Evolutionary conservation across 306 rosid species (phyloP), one percentile per base, ranked within the genome.

Genomic region (Ziziphus jujuba): DNA sequence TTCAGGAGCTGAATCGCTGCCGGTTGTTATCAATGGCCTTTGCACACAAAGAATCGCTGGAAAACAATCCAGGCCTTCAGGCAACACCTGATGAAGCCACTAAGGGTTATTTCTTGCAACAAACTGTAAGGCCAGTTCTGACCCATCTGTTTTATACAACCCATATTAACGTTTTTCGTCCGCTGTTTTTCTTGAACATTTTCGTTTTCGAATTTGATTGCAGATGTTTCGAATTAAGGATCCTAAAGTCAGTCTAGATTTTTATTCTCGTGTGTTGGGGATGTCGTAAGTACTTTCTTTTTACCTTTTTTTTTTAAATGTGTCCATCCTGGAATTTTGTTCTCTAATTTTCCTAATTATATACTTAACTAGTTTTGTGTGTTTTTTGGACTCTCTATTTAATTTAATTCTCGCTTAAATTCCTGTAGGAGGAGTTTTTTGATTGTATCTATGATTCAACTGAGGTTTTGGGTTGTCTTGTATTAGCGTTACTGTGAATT

Each of bases 241-340:
- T 78, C 99, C 99, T 17, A 87, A 88, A 90, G 82, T 67, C 71
- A 90, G 96, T 85, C 97, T 88, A 55, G 95, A 93, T 56, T 93
- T 90, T 68, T 93, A 93, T 68, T 88, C 97, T 57, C 92, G 96
- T 59, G 84, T 93, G 33, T 75, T 93, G 81, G 99, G 99, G 77
- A 93, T 93, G 99, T 84, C 97, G 99, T 93, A 82, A 86, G 98
- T 84, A 4, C 3, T 47, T 68, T 48, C 49, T 35, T 16, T 20
- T n/a, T n/a, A n/a, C n/a, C n/a, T 31, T 13, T 45, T 24, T 21
- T 66, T 44, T 7, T 33, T 44, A 5, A 33, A 7, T 9, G 25
- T 47, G 21, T 53, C 50, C 14, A 7, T 15, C 36, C 40, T 28
- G 5, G 15, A 38, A 35, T 20, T 31, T 17, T 43, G 17, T 19